A percentile compares a stretch with the other conserved stretches of the same genome.
These are phyloP conservation scores for Fusarium mexicanum DNA, from an alignment of 2,329 filamentous ascomycete species.

Conservation along the genomic window DNA sequence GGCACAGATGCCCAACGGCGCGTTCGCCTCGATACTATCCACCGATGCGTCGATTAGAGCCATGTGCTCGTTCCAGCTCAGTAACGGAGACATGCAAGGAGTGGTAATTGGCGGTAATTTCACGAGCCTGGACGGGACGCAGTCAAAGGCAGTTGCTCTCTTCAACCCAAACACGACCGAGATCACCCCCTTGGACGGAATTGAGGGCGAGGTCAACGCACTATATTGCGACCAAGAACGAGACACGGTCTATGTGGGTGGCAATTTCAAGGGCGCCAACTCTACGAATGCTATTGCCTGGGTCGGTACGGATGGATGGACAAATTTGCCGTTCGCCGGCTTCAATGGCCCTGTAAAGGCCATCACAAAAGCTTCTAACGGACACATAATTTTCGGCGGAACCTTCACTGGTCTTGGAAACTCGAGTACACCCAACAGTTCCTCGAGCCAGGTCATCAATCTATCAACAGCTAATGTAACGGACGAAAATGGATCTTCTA, in stretches of 20 bases:
- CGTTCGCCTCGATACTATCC: constrained; percentile 76
- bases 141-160: constrained; percentile 82
- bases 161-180: constrained; percentile 78
- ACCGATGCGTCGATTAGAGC: constrained; percentile 87
- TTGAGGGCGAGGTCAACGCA: constrained; percentile 84
- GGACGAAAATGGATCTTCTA: constrained; percentile 69
- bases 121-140: constrained; percentile 81
- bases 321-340: constrained; percentile 86
- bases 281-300: constrained; percentile 92
- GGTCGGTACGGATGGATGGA: constrained; percentile 74
- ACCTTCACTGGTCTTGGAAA: constrained; percentile 90
- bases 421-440: constrained; percentile 71
- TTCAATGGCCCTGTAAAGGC: constrained; percentile 93
- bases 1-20: constrained; percentile 84
- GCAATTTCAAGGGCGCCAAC: constrained; percentile 80
- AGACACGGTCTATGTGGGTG: constrained; percentile 89
- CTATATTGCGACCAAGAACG: constrained; percentile 82
- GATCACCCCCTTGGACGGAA: constrained; percentile 79
- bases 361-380: constrained; percentile 81
- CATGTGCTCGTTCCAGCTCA: constrained; percentile 82
- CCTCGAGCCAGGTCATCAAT: constrained; percentile 84
- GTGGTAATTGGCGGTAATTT: constrained; percentile 95
- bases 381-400: constrained; percentile 91
- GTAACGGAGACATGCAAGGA: constrained; percentile 73
- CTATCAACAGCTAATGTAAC: constrained; percentile 80